phyloP scores from a whole-genome alignment of 2,329 filamentous ascomycete species.

The Epichloe elymi region DNA sequence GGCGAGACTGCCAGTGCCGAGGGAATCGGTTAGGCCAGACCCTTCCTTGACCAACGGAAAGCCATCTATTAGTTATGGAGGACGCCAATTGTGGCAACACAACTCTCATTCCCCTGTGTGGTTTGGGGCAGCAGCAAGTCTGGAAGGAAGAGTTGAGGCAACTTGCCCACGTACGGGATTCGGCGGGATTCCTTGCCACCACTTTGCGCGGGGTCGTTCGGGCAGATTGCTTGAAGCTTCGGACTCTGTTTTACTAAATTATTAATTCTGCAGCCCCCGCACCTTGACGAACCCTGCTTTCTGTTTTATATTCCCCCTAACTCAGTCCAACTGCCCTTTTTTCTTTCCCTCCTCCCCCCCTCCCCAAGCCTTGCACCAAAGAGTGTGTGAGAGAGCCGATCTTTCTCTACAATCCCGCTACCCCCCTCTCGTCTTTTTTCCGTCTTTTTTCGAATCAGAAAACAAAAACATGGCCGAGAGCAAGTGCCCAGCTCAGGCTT shows the following conservation, averaged over 20 bases:
- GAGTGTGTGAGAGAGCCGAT: not conserved
- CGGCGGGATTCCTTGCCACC: not conserved
- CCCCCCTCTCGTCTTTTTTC: not conserved
- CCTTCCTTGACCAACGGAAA: slow-evolving; percentile 1
- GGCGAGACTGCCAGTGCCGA: too few species aligned
- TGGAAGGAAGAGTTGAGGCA: not conserved
- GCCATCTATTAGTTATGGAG: not conserved
- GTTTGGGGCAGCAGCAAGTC: not conserved
- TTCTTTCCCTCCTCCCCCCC: not conserved
- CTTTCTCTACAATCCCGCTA: too few species aligned
- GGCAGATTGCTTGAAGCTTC: not conserved
- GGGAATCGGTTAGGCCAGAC: not conserved
- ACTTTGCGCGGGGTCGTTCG: not conserved
- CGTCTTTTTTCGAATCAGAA: not conserved
- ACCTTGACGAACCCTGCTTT: not conserved
- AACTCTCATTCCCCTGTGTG: not conserved
- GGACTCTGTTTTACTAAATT: not conserved
- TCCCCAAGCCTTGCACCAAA: not conserved
- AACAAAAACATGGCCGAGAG: slow-evolving; percentile 12
- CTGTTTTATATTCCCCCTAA: not conserved
- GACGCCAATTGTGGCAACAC: not conserved
- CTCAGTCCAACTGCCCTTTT: not conserved
- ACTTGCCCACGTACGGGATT: not conserved
- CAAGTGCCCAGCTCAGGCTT: slow-evolving; percentile 20
- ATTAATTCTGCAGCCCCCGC: not conserved